Base-by-base conservation (phyloP, 306 rosid genomes). In the Sindora glabra region DNA sequence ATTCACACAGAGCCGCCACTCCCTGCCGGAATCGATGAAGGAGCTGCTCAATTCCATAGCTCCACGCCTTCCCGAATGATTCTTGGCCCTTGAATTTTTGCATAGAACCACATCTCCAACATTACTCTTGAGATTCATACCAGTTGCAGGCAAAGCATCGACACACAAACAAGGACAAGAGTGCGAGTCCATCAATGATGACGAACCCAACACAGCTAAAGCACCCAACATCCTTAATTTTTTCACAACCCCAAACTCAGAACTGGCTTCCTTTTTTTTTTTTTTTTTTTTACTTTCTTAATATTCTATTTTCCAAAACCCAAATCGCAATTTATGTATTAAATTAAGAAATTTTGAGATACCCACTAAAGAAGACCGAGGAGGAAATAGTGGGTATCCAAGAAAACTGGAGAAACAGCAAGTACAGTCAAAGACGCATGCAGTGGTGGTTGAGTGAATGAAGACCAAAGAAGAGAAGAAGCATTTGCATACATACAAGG, bases 161-260 rank as follows among this genome's bases (percentile, higher is more conserved):
- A 88, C 78, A 65, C 96, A 92, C 76, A 91, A 71, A 75, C 95
- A 85, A 3, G 96, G 95, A 12, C 89, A 71, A n/a, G 80, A 67
- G 60, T 81, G 96, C 15, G 95, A 81, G 19, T 92, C 98, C 86
- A 91, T 78, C 68, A 84, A 76, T 22, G 94, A 79, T 27, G 97
- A 77, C 42, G 80, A 78, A 56, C 86, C 86, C 69, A 84, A 79
- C 36, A 87, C 64, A 39, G 88, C 79, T 27, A 92, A 49, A 72
- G 85, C 95, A 67, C 89, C 81, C 39, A 88, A 81, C 98, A 91
- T 86, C 42, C 64, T 75, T n/a, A n/a, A n/a, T n/a, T n/a, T 49
- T 48, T 53, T 66, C 58, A 36, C 69, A 56, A 72, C 3, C 23
- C 36, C n/a, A 70, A 63, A 34, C 67, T 46, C 5, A 36, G 47